Base-by-base conservation (phyloP, 2,329 filamentous ascomycete species). In the Botrytis fabae region DNA sequence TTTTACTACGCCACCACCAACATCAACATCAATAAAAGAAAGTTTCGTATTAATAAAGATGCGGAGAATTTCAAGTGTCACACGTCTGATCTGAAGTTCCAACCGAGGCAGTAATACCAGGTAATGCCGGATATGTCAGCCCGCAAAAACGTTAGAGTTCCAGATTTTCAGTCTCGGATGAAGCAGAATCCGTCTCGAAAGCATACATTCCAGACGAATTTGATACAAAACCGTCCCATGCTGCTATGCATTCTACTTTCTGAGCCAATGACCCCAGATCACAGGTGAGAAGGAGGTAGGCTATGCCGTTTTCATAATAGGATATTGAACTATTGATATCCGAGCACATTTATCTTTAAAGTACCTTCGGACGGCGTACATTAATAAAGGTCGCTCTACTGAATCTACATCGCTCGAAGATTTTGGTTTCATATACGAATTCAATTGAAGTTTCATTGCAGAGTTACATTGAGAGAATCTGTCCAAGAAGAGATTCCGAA, bases 161-260 rank as follows among this genome's bases (percentile, higher is more conserved):
- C 61, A 44, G n/a, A 57, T n/a, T 28, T 57, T 57, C 51, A 38
- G 18, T 62, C 70, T 66, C 70, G 70, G 70, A 71, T 71, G 48
- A 71, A 66, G 61, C 48, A 46, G 35, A n/a, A 25, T 35, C n/a
- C 38, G 70, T 59, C 25, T 66, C 70, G 18, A 71, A 57, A 66
- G n/a, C 35, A 42, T 51, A 40, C 42, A 64, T 70, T 70, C 69
- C 42, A 51, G 22, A 63, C 69, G 42, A 51, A 9, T 70, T 5
- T 51, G 42, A 70, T 62, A 7, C 32, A 10, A 32, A 38, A 61
- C 46, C 68, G 38, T 63, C 54, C 35, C 25, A 70, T 46, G 25
- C 28, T 51, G 40, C 40, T 35, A 70, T 61, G 32, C 57, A 51
- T 38, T 48, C 16, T 44, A 14, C 54, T 38, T 32, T 46, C 4